Percentiles rank a stretch among this genome's conserved stretches.
Conservation (phyloP, 805 yeast genomes). For the Komagataella mondaviorum region DNA sequence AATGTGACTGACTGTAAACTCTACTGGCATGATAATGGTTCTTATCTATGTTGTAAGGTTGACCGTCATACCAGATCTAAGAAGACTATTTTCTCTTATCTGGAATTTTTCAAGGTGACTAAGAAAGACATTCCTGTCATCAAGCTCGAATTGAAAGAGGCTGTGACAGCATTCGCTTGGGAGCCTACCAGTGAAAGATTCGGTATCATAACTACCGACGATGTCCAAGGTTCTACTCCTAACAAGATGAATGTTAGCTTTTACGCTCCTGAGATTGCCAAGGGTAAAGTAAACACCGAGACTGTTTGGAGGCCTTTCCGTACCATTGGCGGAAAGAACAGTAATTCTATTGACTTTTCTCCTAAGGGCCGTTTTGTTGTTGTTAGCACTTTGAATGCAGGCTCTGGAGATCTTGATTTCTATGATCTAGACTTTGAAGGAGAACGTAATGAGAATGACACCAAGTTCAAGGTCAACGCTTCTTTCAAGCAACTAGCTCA, state of each 20-base stretch:
- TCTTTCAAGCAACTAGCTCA: slow-evolving; percentile 48
- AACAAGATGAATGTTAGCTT: slow-evolving; percentile 53
- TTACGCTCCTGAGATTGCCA: slow-evolving; percentile 66
- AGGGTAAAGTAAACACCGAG: slow-evolving; percentile 28
- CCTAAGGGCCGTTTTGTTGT: slow-evolving; percentile 85
- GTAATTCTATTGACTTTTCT: slow-evolving; percentile 73
- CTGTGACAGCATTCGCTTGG: slow-evolving; percentile 84
- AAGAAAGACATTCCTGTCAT: slow-evolving; percentile 94
- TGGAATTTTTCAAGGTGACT: slow-evolving; percentile 78
- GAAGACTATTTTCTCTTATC: slow-evolving; percentile 80
- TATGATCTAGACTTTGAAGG: slow-evolving; percentile 81
- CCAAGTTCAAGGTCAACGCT: slow-evolving; percentile 35
- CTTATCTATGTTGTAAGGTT: slow-evolving; percentile 81
- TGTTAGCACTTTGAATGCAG: slow-evolving; percentile 26
- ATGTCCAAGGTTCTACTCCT: slow-evolving; percentile 50
- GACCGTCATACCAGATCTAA: slow-evolving; percentile 94
- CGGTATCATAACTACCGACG: slow-evolving; percentile 56
- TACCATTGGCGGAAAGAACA: slow-evolving; percentile 43
- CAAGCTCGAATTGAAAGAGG: slow-evolving; percentile 83
- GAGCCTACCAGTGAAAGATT: slow-evolving; percentile 90
- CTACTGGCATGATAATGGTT: slow-evolving; percentile 89
- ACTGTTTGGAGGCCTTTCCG: slow-evolving; percentile 37
- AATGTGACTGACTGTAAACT: slow-evolving; percentile 85
- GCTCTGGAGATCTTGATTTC: slow-evolving; percentile 60
- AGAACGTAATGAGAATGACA: slow-evolving; percentile 26